Percentiles rank a stretch among this genome's conserved stretches.
phyloP scores from a whole-genome alignment of 345 rosid genomes.

The Acer yangbiense region DNA sequence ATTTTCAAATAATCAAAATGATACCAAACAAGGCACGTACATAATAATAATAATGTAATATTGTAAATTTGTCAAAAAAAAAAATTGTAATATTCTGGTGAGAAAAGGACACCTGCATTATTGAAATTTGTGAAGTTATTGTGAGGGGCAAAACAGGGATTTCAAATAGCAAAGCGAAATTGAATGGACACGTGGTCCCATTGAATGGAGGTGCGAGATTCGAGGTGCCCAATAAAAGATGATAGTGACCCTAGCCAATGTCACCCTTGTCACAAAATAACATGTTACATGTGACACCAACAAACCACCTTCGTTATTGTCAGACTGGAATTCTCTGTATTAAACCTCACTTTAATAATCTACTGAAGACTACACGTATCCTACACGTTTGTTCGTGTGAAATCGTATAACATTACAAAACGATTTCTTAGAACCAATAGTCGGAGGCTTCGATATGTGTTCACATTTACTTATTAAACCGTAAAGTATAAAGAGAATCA shows the following conservation, averaged over 20 bases:
- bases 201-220: slow-evolving; percentile 17
- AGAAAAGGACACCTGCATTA: slow-evolving; percentile 1
- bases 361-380: too few species aligned
- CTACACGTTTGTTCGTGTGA: too few species aligned
- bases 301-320: neutral
- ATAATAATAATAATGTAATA: too few species aligned
- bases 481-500: too few species aligned
- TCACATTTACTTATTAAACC: too few species aligned
- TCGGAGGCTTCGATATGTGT: too few species aligned
- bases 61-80: too few species aligned
- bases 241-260: neutral
- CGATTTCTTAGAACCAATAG: too few species aligned
- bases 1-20: neutral
- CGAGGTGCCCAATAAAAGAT: slow-evolving; percentile 18
- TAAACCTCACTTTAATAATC: neutral
- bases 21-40: neutral
- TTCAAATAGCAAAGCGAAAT: too few species aligned
- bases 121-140: neutral
- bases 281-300: slow-evolving; percentile 24
- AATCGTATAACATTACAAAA: too few species aligned
- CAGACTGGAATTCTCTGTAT: neutral
- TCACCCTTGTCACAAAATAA: neutral
- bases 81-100: neutral
- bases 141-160: neutral
- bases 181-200: slow-evolving; percentile 21